Evolutionary conservation across 2,329 filamentous ascomycete genomes (phyloP), one percentile per base, ranked within the genome.

Genomic region (Calonectria multiphialidica): DNA sequence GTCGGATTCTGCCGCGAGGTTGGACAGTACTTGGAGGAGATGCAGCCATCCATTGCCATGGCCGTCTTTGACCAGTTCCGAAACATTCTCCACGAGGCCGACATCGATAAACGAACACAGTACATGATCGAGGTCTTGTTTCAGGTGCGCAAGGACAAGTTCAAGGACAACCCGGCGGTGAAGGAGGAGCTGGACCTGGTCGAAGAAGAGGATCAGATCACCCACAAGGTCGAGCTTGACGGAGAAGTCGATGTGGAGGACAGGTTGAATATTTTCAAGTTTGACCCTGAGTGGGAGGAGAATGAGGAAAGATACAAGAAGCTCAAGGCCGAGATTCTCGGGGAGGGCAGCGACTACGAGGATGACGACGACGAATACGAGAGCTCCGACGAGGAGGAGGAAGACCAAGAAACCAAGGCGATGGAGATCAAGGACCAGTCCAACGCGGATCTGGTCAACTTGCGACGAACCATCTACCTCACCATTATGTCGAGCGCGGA

Each of bases 101-200:
- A 97, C 81, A 98, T 99, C 82, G 96, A 98, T 82, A 98, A 98
- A 88, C 91, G 97, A 75, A 96, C 96, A n/a, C 97, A 99, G 85
- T 99, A 98, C 85, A 98, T 98, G 94, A 96, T 99, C 70, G 97
- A 99, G 83, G 97, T 98, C 7, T 86, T 99, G 50, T 99, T 99
- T 83, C 96, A 99, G 85, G 93, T 98, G 68, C 91, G 97, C 75
- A 98, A 98, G 84, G 96, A 98, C 85, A 94, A 94, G 79, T 99
- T 98, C 88, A 98, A 98, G 86, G 95, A 98, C 80, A 95, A 98
- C 79, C 95, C 93, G 21, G 93, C 95, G 0, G 88, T 98, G 78
- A 96, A 93, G 83, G 96, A 98, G 81, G 97, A 99, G 82, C 87
- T 99, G 70, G 97, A 99, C 84, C 84, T 99, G 55, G 95, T 99